Conservation (phyloP, 768 basidiomycete genomes). For the Pilatotrama ljubarskyi region DNA sequence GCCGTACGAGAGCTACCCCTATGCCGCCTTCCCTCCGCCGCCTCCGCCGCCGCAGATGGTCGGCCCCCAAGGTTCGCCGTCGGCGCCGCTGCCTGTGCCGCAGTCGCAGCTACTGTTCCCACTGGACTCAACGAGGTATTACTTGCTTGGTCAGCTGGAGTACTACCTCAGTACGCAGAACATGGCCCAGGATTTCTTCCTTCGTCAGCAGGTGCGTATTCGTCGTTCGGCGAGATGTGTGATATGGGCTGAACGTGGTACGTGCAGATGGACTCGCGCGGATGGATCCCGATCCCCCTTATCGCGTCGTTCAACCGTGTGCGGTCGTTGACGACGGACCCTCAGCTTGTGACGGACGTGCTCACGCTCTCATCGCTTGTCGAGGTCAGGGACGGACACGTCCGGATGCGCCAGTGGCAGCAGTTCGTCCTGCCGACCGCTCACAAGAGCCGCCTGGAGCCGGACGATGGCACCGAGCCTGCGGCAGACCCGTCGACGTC, state of each 20-base stretch:
- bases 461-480: not conserved
- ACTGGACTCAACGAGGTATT: constrained; percentile 64
- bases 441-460: constrained; percentile 44
- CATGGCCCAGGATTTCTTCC: constrained; percentile 82
- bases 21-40: constrained; percentile 20
- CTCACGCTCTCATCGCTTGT: constrained; percentile 64
- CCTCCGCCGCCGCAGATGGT: constrained; percentile 28
- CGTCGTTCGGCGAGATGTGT: not conserved
- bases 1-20: constrained; percentile 19
- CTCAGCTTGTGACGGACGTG: constrained; percentile 66
- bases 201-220: constrained; percentile 69
- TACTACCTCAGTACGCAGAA: constrained; percentile 93
- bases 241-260: not conserved
- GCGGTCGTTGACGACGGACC: constrained; percentile 58
- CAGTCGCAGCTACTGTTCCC: constrained; percentile 50
- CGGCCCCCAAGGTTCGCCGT: constrained; percentile 13
- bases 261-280: constrained; percentile 81
- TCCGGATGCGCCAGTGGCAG: constrained; percentile 70
- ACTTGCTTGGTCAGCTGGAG: constrained; percentile 81
- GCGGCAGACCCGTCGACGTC: not conserved
- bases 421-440: constrained; percentile 66
- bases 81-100: constrained; percentile 46
- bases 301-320: constrained; percentile 90
- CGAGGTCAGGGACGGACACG: constrained; percentile 68
- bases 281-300: constrained; percentile 82